These are phyloP conservation scores for Lactuca saligna DNA, from an alignment of 129 eudicot genomes.

Conservation along the genomic window DNA sequence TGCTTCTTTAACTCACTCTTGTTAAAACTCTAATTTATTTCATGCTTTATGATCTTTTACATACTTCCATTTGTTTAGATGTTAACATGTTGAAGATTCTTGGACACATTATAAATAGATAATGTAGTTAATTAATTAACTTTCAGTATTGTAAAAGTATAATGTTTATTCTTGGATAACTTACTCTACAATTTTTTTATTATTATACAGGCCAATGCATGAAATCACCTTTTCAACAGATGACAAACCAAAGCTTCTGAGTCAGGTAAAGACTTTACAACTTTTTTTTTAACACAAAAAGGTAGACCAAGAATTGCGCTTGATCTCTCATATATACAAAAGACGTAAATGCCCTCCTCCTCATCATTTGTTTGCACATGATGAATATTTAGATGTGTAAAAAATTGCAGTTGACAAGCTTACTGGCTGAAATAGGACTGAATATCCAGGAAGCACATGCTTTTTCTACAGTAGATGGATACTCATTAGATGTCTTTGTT, in stretches of 20 bases:
- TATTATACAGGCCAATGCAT: conserved; percentile 84
- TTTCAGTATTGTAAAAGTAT: neutral
- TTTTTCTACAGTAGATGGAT: conserved; percentile 88
- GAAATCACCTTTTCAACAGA: conserved; percentile 91
- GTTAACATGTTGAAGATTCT: neutral
- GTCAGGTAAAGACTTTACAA: conserved; percentile 58
- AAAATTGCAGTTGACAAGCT: conserved; percentile 75
- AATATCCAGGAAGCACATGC: conserved; percentile 99
- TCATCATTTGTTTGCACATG: neutral
- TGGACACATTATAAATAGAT: conserved; percentile 5
- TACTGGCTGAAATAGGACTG: conserved; percentile 89
- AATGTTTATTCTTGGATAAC: conserved; percentile 2
- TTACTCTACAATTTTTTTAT: conserved; percentile 25
- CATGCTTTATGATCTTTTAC: neutral
- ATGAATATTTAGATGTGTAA: conserved; percentile 19
- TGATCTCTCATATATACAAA: neutral
- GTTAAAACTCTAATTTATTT: neutral
- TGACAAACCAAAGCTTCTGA: conserved; percentile 97
- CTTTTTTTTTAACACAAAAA: conserved; percentile 8
- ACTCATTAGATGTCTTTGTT: conserved; percentile 94
- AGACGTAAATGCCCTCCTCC: neutral
- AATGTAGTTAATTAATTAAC: neutral
- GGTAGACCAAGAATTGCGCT: neutral
- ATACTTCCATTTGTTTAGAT: neutral
- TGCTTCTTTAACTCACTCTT: neutral